A percentile compares a stretch with the other conserved stretches of the same genome.
These are phyloP conservation scores for Cladosporium sp. DNA, from an alignment of 2,329 filamentous ascomycete genomes.

Conservation along the genomic window DNA sequence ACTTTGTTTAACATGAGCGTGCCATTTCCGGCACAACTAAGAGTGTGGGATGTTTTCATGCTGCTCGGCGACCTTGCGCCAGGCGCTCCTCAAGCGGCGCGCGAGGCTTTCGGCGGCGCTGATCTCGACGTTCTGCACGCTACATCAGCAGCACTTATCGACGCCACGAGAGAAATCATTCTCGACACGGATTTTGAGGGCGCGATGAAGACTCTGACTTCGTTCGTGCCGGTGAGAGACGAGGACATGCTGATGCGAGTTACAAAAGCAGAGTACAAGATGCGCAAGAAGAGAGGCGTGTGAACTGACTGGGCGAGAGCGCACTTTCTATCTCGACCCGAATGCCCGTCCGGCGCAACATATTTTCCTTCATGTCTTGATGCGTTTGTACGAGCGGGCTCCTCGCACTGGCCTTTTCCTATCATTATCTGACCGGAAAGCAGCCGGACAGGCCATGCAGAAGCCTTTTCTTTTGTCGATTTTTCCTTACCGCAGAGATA, in stretches of 20 bases:
- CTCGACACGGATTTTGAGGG: constrained; percentile 95
- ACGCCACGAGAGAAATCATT: constrained; percentile 82
- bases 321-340: not conserved
- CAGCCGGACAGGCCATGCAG: not conserved
- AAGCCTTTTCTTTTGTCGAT: not conserved
- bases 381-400: not conserved
- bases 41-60: constrained; percentile 98
- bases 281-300: constrained; percentile 48
- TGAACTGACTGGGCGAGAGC: not conserved
- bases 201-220: constrained; percentile 93
- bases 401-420: not conserved
- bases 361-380: not conserved
- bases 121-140: constrained; percentile 88
- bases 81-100: constrained; percentile 29
- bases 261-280: constrained; percentile 80
- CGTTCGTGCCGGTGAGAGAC: constrained; percentile 89
- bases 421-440: not conserved
- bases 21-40: constrained; percentile 87
- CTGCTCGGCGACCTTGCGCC: constrained; percentile 65
- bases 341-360: not conserved
- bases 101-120: constrained; percentile 46
- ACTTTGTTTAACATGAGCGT: constrained; percentile 97
- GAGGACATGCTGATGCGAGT: constrained; percentile 92
- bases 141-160: constrained; percentile 81
- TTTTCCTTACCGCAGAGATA: not conserved